Conservation (phyloP, 345 rosid species). For the Syzygium jambos region DNA sequence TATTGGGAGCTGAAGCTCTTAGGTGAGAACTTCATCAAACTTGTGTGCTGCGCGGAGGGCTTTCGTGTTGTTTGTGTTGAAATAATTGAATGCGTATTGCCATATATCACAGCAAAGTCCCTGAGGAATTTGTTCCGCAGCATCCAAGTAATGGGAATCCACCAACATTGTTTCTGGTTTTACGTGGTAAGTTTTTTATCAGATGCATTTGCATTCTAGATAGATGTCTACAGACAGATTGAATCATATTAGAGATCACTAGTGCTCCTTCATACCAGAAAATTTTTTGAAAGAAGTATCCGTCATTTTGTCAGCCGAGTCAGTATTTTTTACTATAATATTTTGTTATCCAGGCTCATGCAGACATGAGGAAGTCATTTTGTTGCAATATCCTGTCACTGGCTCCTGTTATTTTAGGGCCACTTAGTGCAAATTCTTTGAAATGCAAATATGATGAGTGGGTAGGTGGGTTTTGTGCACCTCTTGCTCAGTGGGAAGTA, state of each 20-base stretch:
- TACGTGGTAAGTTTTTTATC: slow-evolving; percentile 42
- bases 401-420: not conserved
- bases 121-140: slow-evolving; percentile 73
- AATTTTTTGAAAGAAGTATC: not conserved
- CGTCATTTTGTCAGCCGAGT: not conserved
- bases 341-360: not conserved
- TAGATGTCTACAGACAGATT: not conserved
- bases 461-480: slow-evolving; percentile 4
- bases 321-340: not conserved
- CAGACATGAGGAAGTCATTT: not conserved
- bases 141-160: slow-evolving; percentile 85
- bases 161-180: slow-evolving; percentile 79
- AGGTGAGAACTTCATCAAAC: slow-evolving; percentile 31
- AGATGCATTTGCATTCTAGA: not conserved
- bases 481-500: not conserved
- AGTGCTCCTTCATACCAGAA: not conserved
- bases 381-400: not conserved
- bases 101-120: slow-evolving; percentile 60
- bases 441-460: not conserved
- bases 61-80: not conserved
- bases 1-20: slow-evolving; percentile 83
- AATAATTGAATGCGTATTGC: not conserved
- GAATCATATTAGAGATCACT: not conserved
- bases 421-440: not conserved
- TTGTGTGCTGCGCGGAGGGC: not conserved